These are phyloP conservation scores for Neoboletus magnificus DNA, from an alignment of 768 basidiomycete species.

Conservation along the genomic window DNA sequence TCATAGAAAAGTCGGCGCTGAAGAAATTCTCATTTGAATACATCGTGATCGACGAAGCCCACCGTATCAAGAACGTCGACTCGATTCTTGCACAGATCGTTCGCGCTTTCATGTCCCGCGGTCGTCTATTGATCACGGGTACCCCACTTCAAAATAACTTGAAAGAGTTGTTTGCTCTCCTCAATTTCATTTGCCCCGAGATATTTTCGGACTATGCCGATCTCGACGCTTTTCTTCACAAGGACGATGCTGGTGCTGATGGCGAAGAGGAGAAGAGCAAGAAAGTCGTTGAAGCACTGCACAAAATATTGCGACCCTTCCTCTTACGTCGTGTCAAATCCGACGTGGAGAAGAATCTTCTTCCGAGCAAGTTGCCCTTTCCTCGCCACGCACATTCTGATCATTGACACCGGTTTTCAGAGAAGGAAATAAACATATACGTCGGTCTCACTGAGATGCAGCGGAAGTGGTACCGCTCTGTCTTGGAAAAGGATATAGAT, in stretches of 20 bases:
- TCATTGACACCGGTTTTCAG: slow-evolving; percentile 35
- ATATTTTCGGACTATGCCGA: slow-evolving; percentile 91
- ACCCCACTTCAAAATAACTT: slow-evolving; percentile 96
- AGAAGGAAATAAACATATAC: slow-evolving; percentile 99
- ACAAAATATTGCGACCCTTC: slow-evolving; percentile 96
- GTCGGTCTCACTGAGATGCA: slow-evolving; percentile 98
- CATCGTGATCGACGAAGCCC: slow-evolving; percentile 97
- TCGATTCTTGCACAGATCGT: slow-evolving; percentile 95
- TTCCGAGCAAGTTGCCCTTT: slow-evolving; percentile 63
- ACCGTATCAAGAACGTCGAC: slow-evolving; percentile 98
- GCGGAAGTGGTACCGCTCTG: slow-evolving; percentile 94
- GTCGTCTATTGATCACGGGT: slow-evolving; percentile 91
- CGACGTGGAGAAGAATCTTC: slow-evolving; percentile 92
- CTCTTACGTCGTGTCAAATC: slow-evolving; percentile 90
- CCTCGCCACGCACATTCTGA: not conserved
- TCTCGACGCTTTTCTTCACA: slow-evolving; percentile 90
- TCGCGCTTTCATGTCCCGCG: slow-evolving; percentile 82
- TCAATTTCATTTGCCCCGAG: slow-evolving; percentile 97
- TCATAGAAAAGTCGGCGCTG: slow-evolving; percentile 89
- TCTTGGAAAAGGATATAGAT: slow-evolving; percentile 97
- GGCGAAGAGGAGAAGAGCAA: slow-evolving; percentile 82
- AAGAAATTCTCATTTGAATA: slow-evolving; percentile 98
- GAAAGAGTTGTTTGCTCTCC: slow-evolving; percentile 88
- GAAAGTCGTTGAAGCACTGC: slow-evolving; percentile 93
- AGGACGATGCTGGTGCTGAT: slow-evolving; percentile 67